Evolutionary conservation across 371 early-diverging fungal species (phyloP).

Genomic region (Haplosporangium sp.): DNA sequence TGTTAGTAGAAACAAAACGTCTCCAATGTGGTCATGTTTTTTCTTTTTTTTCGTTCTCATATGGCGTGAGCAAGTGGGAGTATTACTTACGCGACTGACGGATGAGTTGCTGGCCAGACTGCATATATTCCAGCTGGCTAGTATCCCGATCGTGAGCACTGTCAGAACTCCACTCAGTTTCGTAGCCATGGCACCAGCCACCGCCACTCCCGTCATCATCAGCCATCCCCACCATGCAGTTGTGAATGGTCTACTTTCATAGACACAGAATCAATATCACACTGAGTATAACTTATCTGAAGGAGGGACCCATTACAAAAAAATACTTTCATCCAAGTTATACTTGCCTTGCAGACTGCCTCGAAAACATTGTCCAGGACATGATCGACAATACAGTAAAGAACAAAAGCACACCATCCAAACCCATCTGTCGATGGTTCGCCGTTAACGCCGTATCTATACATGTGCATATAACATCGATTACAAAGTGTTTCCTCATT

Average conservation of each 20-base stretch:
- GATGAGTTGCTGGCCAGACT: constrained; percentile 1
- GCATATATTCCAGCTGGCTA: not conserved
- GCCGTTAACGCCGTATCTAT: constrained; percentile 86
- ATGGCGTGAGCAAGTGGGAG: no score
- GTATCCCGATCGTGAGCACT: not conserved
- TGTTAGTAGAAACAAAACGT: no score
- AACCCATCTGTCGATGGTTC: constrained; percentile 84
- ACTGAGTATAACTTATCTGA: no score
- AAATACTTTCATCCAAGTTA: not conserved
- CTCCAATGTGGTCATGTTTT: no score
- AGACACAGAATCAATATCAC: no score
- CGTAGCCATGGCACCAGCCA: constrained; percentile 9
- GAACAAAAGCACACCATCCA: constrained; percentile 87
- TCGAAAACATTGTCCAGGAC: constrained; percentile 79
- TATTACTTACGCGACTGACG: not conserved
- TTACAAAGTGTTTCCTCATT: no score
- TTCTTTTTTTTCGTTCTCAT: no score
- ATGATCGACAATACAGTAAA: constrained; percentile 77
- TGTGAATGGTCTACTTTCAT: constrained; percentile 12
- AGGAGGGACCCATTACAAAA: no score
- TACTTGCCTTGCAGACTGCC: constrained; percentile 61
- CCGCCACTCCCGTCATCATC: constrained; percentile 6
- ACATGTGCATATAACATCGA: no score
- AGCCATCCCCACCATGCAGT: constrained; percentile 26
- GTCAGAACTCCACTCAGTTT: constrained; percentile 16